These are phyloP conservation scores for Cladosporium sp. DNA, from an alignment of 2,329 filamentous ascomycete genomes.

Conservation along the genomic window DNA sequence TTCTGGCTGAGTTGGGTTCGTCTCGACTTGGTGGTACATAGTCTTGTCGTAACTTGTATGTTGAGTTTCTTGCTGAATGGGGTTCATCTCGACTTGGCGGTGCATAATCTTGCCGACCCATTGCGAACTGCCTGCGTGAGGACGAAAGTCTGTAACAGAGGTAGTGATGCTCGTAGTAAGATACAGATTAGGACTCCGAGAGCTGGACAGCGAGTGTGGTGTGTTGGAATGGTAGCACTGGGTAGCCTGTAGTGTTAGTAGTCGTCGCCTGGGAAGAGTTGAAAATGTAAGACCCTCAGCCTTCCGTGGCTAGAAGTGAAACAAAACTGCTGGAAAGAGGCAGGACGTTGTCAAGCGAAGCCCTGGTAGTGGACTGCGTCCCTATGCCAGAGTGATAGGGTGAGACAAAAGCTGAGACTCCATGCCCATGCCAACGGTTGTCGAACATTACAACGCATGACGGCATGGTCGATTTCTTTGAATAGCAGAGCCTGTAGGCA, in stretches of 20 bases:
- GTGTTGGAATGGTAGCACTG: slow-evolving; percentile 3
- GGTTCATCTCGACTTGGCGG: slow-evolving; percentile 20
- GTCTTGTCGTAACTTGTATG: slow-evolving; percentile 31
- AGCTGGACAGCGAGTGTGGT: neutral
- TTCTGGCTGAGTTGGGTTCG: slow-evolving; percentile 18
- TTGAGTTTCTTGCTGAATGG: slow-evolving; percentile 22
- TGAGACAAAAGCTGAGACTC: slow-evolving; percentile 13
- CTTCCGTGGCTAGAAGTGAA: slow-evolving; percentile 16
- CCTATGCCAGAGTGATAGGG: neutral
- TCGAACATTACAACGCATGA: neutral
- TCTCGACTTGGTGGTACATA: slow-evolving; percentile 18
- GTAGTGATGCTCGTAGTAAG: neutral
- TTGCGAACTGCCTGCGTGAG: neutral
- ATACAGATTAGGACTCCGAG: neutral
- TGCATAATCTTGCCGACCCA: slow-evolving; percentile 12
- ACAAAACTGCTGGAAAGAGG: slow-evolving; percentile 18
- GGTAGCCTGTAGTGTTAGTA: slow-evolving; percentile 17
- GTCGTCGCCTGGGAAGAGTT: slow-evolving; percentile 1
- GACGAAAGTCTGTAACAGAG: slow-evolving; percentile 1
- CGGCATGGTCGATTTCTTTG: neutral
- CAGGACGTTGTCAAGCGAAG: slow-evolving; percentile 16
- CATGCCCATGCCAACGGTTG: slow-evolving; percentile 18
- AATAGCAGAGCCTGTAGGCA: neutral
- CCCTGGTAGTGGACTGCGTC: neutral
- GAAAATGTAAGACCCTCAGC: slow-evolving; percentile 11